Base-by-base conservation (phyloP, 495 filamentous ascomycete genomes). In the Trichoderma orchidacearum region DNA sequence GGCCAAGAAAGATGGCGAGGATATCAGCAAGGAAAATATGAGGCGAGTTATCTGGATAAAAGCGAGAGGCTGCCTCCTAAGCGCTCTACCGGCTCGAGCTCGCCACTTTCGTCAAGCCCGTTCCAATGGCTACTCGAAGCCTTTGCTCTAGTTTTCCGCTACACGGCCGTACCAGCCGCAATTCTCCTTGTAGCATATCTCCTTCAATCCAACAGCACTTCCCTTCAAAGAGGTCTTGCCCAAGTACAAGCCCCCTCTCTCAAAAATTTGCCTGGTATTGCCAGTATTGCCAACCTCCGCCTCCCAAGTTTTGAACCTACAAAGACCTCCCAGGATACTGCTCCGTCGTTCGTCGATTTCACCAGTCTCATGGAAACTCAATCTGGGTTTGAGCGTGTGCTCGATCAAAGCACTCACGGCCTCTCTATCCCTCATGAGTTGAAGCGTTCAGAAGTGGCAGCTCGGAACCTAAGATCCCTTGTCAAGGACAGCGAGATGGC, bases 391-490 rank as follows among this genome's bases (percentile, higher is more conserved):
- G 84, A 85, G 63, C 74, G 78, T 25, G 78, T 89, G 0, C 68
- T 88, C 5, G 77, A 85, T 56, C 78, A 79, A 51, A 75, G 75
- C 15, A 72, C 77, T 3, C 70, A 77, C 18, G 73, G 79, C n/a
- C 77, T 76, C 1, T 76, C 76, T 5, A 68, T 87, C 15, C 85
- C 84, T 1, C 66, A 83, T 57, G 80, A 84, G 59, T 86, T 89
- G 78, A 87, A 85, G 67, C 72, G 80, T 28, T 80, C 83, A 17
- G 86, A 90, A 62, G 73, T 81, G 18, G 80, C 83, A 4, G 83
- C 91, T 25, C 83, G 87, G 58, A 85, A 89, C 57, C 71, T 90
- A 25, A 80, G 83, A 12, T 84, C 86, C 53, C 65, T 84, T 45
- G 83, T 89, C 36, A 67, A 68, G 30, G 66, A 67, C 60, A 75